Conservation (phyloP, 1,284 basidiomycete genomes). For the Melampsora americana region DNA sequence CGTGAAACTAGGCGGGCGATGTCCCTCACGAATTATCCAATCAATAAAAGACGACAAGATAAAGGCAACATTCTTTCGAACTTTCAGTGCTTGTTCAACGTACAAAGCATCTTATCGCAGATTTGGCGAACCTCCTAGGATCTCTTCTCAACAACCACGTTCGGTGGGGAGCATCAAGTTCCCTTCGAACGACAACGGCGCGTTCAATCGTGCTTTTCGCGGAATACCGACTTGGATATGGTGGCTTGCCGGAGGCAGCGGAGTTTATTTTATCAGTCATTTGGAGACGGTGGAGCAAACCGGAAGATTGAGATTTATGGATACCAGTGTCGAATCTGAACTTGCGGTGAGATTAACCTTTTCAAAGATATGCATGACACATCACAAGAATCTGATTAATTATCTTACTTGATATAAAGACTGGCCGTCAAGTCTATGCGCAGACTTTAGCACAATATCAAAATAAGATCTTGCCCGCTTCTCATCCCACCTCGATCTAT, state of each 20-base stretch:
- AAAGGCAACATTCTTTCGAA: not conserved
- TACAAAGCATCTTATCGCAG: not conserved
- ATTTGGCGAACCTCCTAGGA: constrained; percentile 1
- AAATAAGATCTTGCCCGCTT: constrained; percentile 47
- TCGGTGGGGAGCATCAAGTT: not conserved
- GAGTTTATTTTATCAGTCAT: constrained; percentile 51
- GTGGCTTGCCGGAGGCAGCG: constrained; percentile 47
- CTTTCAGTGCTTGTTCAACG: not conserved
- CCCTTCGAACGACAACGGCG: not conserved
- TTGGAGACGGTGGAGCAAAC: constrained; percentile 52
- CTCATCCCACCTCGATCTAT: constrained; percentile 46
- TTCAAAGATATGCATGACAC: not conserved
- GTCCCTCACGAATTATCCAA: too few relatives aligned
- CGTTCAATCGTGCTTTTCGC: not conserved
- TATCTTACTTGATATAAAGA: constrained; percentile 13
- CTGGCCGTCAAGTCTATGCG: constrained; percentile 50
- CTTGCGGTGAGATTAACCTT: constrained; percentile 20
- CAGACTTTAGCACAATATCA: constrained; percentile 49
- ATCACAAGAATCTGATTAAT: not conserved
- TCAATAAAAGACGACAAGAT: too few relatives aligned
- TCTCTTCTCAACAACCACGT: constrained; percentile 1
- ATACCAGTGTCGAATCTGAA: constrained; percentile 50
- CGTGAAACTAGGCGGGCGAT: too few relatives aligned
- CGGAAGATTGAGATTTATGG: constrained; percentile 52
- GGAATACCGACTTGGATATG: constrained; percentile 40